These are phyloP conservation scores for Arthroderma uncinatum DNA, from an alignment of 2,329 filamentous ascomycete species.

Conservation along the genomic window DNA sequence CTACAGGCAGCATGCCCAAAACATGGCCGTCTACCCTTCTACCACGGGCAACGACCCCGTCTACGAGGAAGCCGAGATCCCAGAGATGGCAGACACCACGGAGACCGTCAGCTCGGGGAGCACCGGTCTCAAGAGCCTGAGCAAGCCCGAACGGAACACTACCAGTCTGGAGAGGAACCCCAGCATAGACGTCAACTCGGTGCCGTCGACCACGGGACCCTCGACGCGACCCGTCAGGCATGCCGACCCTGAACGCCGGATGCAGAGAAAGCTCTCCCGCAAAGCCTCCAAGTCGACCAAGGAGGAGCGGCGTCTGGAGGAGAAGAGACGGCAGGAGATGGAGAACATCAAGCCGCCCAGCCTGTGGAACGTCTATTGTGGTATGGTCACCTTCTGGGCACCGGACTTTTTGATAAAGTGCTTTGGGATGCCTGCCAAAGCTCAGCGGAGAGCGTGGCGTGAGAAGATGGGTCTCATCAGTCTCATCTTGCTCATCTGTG, in stretches of 20 bases:
- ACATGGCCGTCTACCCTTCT: slow-evolving; percentile 82
- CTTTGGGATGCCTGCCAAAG: slow-evolving; percentile 74
- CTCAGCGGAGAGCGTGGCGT: slow-evolving; percentile 84
- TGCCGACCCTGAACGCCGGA: slow-evolving; percentile 20
- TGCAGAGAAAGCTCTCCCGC: slow-evolving; percentile 55
- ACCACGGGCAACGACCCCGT: slow-evolving; percentile 87
- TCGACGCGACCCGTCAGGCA: neutral
- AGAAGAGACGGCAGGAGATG: slow-evolving; percentile 43
- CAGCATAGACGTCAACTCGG: neutral
- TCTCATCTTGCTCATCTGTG: slow-evolving; percentile 79
- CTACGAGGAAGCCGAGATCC: slow-evolving; percentile 53
- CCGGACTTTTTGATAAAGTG: slow-evolving; percentile 75
- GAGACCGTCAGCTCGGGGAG: slow-evolving; percentile 51
- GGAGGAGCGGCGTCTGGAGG: slow-evolving; percentile 40
- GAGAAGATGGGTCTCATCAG: slow-evolving; percentile 97
- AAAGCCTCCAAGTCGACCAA: slow-evolving; percentile 45
- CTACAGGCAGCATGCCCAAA: slow-evolving; percentile 86
- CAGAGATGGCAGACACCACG: slow-evolving; percentile 26
- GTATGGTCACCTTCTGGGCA: slow-evolving; percentile 86
- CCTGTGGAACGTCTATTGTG: slow-evolving; percentile 92
- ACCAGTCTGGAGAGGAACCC: slow-evolving; percentile 7
- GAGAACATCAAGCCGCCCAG: slow-evolving; percentile 66
- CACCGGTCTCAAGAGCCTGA: slow-evolving; percentile 42
- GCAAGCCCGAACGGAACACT: slow-evolving; percentile 13
- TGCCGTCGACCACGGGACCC: neutral